Conservation (phyloP, 306 rosid genomes). For the Rosa rugosa region DNA sequence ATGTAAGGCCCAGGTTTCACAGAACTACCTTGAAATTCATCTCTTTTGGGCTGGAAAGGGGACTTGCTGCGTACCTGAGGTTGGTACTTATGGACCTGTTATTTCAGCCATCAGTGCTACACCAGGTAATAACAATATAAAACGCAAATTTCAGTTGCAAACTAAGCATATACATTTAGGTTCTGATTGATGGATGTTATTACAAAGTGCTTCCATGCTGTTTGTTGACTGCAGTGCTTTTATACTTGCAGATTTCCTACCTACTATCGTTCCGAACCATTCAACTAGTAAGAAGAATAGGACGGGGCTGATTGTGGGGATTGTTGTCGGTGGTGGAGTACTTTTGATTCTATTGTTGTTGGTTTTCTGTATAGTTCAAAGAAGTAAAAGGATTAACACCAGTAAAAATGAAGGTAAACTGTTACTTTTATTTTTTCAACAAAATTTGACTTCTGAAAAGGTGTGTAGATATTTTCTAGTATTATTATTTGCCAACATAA, state of each 20-base stretch:
- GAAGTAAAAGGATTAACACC: slow-evolving; percentile 41
- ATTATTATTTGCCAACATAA: too few relatives aligned
- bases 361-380: slow-evolving; percentile 30
- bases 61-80: slow-evolving; percentile 30
- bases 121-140: slow-evolving; percentile 47
- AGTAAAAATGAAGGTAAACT: slow-evolving; percentile 51
- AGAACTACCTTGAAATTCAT: too few relatives aligned
- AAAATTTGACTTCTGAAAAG: too few relatives aligned
- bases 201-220: not conserved
- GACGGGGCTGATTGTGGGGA: slow-evolving; percentile 54
- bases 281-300: slow-evolving; percentile 41
- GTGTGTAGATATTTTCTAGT: too few relatives aligned
- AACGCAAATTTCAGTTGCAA: not conserved
- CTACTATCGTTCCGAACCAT: slow-evolving; percentile 48
- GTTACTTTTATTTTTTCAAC: not conserved
- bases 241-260: slow-evolving; percentile 49
- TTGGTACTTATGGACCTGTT: slow-evolving; percentile 68
- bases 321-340: slow-evolving; percentile 56
- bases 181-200: slow-evolving; percentile 2
- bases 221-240: slow-evolving; percentile 20
- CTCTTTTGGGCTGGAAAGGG: too few relatives aligned
- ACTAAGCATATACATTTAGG: slow-evolving; percentile 1
- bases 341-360: slow-evolving; percentile 31
- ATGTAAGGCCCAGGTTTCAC: slow-evolving; percentile 6
- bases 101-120: slow-evolving; percentile 70